A percentile compares a stretch with the other conserved stretches of the same genome.
These are phyloP conservation scores for Cyclocybe cylindracea DNA, from an alignment of 768 basidiomycete species.

Conservation along the genomic window DNA sequence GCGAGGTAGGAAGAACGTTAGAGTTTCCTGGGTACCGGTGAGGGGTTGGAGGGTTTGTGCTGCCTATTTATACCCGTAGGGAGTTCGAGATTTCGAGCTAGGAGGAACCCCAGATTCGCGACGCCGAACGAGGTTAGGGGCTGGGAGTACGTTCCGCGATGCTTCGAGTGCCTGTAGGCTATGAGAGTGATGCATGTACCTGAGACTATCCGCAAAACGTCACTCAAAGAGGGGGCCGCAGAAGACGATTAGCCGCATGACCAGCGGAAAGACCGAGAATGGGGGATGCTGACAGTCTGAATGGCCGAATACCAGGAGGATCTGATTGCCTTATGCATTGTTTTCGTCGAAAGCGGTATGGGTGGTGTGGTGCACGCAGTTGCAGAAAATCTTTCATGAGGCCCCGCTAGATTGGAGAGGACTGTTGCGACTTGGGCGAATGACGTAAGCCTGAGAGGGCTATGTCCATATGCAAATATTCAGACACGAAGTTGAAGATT, in stretches of 20 bases:
- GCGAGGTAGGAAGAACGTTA: not conserved
- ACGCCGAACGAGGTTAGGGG: too few species aligned
- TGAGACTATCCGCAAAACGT: not conserved
- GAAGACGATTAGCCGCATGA: slow-evolving; percentile 6
- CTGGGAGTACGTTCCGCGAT: not conserved
- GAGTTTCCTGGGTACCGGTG: not conserved
- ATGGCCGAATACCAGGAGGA: slow-evolving; percentile 6
- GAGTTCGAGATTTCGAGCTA: not conserved
- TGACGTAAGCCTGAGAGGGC: too few species aligned
- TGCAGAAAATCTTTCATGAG: too few species aligned
- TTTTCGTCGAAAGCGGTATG: not conserved
- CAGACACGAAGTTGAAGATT: too few species aligned
- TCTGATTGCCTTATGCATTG: not conserved
- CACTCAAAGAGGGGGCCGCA: not conserved
- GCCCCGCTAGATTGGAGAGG: too few species aligned
- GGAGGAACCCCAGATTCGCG: too few species aligned
- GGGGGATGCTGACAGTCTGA: slow-evolving; percentile 12
- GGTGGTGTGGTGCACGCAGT: not conserved
- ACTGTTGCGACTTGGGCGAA: too few species aligned
- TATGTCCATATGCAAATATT: too few species aligned
- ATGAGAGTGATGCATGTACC: not conserved
- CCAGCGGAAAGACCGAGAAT: not conserved
- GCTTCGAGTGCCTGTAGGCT: slow-evolving; percentile 8
- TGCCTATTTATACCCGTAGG: too few species aligned
- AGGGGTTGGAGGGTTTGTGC: not conserved